A percentile compares a stretch with the other conserved stretches of the same genome.
Conservation (phyloP, 2,329 filamentous ascomycete species). For the Trichoderma simmonsii region DNA sequence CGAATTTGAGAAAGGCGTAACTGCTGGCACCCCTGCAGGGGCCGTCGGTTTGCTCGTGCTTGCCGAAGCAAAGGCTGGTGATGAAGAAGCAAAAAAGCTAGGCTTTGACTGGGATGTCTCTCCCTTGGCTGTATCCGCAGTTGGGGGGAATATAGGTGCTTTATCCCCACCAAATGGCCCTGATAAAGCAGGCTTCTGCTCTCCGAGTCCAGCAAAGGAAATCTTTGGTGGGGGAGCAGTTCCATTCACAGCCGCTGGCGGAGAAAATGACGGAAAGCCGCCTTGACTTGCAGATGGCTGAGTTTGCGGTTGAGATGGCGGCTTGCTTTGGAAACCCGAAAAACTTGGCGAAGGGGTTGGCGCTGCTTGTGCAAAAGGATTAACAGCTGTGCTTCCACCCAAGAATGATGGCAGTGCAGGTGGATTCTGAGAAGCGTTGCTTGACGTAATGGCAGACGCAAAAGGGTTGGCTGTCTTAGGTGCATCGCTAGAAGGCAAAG, state of each 20-base stretch:
- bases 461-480: slow-evolving; percentile 15
- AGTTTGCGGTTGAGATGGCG: not conserved
- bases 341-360: not conserved
- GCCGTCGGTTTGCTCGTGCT: not conserved
- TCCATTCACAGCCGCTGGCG: slow-evolving; percentile 21
- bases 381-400: not conserved
- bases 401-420: slow-evolving; percentile 4
- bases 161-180: not conserved
- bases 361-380: slow-evolving; percentile 12
- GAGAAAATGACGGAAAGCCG: slow-evolving; percentile 24
- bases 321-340: not conserved
- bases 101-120: not conserved
- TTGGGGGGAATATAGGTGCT: not conserved
- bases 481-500: not conserved
- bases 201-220: not conserved
- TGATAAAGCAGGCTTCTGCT: not conserved
- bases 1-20: not conserved
- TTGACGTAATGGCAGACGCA: not conserved
- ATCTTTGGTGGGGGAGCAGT: slow-evolving; percentile 5
- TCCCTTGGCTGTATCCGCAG: not conserved
- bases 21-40: not conserved
- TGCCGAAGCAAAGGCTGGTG: not conserved
- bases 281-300: slow-evolving; percentile 20
- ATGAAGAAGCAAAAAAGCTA: slow-evolving; percentile 23
- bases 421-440: not conserved